phyloP scores from a whole-genome alignment of 345 rosid species.

The Limnanthes douglasii region DNA sequence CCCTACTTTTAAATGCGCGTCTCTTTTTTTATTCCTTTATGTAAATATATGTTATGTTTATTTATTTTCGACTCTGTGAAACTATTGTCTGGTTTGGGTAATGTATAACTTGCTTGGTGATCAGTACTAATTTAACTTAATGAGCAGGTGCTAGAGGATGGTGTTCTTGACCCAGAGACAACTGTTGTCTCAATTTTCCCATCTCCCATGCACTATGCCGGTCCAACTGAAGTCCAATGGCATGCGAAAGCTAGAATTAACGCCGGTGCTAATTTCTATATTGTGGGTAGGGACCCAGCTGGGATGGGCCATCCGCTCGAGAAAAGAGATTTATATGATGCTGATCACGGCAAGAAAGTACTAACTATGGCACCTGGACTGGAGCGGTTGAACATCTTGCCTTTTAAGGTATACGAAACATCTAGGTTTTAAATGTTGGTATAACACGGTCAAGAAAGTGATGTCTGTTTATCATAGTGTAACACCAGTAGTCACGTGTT shows the following conservation, averaged over 20 bases:
- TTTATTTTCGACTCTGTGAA: too few species aligned
- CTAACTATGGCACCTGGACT: slow-evolving; percentile 96
- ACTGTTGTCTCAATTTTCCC: slow-evolving; percentile 97
- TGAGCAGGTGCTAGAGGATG: slow-evolving; percentile 88
- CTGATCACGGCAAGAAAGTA: slow-evolving; percentile 98
- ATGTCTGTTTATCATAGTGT: too few species aligned
- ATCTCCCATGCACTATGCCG: slow-evolving; percentile 98
- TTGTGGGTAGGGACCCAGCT: slow-evolving; percentile 99
- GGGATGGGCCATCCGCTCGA: slow-evolving; percentile 97
- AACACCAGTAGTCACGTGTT: too few species aligned
- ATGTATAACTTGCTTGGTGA: too few species aligned
- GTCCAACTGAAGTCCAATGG: slow-evolving; percentile 99
- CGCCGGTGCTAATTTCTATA: slow-evolving; percentile 97
- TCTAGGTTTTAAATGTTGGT: too few species aligned
- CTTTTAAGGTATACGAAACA: slow-evolving; percentile 55
- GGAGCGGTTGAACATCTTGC: slow-evolving; percentile 90
- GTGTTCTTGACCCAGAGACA: slow-evolving; percentile 97
- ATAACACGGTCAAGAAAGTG: too few species aligned
- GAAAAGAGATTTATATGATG: slow-evolving; percentile 89
- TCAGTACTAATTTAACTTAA: not conserved
- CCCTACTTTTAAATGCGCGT: too few species aligned
- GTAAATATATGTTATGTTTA: not conserved
- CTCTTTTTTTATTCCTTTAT: too few species aligned
- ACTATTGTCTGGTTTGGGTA: too few species aligned
- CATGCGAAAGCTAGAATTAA: slow-evolving; percentile 97